Percentiles rank a stretch among this genome's conserved stretches.
These are phyloP conservation scores for Cyclocybe aegerita DNA, from an alignment of 768 basidiomycete genomes.

Conservation along the genomic window DNA sequence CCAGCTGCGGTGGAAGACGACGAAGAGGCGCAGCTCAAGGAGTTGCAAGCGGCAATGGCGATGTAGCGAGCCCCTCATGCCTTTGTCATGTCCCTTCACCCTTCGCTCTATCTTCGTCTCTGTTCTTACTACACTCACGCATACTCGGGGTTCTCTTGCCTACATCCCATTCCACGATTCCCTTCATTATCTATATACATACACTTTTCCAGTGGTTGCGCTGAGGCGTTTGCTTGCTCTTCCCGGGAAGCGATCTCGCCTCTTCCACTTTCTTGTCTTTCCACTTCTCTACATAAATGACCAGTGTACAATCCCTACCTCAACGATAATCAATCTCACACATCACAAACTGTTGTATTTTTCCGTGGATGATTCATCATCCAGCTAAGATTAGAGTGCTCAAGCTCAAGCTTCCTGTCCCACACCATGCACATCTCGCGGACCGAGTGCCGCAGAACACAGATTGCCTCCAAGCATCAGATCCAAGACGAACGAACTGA, in stretches of 20 bases:
- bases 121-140: constrained; percentile 12
- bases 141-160: not conserved
- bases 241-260: no score
- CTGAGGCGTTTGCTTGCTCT: no score
- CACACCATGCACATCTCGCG: no score
- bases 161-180: not conserved
- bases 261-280: no score
- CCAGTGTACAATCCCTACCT: no score
- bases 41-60: constrained; percentile 84
- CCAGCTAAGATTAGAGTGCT: no score
- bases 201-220: not conserved
- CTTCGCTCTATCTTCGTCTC: constrained; percentile 14
- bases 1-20: constrained; percentile 69
- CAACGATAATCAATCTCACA: no score
- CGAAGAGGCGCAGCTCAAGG: constrained; percentile 86
- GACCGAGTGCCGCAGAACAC: not conserved
- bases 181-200: not conserved
- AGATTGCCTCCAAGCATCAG: not conserved
- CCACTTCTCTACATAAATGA: no score
- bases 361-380: no score
- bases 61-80: constrained; percentile 50
- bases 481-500: not conserved
- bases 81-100: constrained; percentile 15
- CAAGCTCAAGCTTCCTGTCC: no score
- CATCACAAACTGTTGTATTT: no score